Base-by-base conservation (phyloP, 176 grass and related monocot genomes). In the Cymbopogon citratus region DNA sequence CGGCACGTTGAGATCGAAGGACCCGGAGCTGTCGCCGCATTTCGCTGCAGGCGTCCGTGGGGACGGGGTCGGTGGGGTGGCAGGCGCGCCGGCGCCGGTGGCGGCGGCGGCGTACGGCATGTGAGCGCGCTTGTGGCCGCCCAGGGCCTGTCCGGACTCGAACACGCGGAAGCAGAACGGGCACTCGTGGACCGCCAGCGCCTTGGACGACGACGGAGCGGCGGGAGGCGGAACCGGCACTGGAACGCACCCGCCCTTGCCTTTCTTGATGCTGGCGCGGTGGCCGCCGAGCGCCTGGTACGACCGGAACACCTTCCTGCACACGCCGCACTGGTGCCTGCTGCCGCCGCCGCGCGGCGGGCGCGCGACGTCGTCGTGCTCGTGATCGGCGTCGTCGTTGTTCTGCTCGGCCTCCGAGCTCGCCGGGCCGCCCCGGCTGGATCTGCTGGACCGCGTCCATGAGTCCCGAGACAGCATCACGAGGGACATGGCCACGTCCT, bases 401-500 rank as follows among this genome's bases (percentile, higher is more conserved):
- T 71, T 66, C 40, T 80, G 86, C 87, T 86, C 75, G 7, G 75
- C 72, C 9, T 86, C 74, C 27, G 62, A 85, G 61, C 48, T 91
- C 75, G 77, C 52, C 12, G 31, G 56, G 69, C 10, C 65, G n/a
- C 27, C 64, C 72, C 33, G 67, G 51, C 81, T 57, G 49, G 91
- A 63, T 57, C 71, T 84, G 83, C 71, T 84, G 84, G 73, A 67
- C 25, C 75, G 85, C 43, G 71, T 31, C 96, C 93, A 93, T 60
- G 80, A 90, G 80, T 95, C 97, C 57, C 89, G 97, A 13, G 97
- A 99, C 48, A 99, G 93, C 85, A 99, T 88, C 73, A 99, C 86
- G 14, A 95, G 85, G 7, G 90, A 95, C 80, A 89, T 83, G 57
- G 92, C 97, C 51, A 95, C 89, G 70, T 95, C 93, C 70, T 93